Evolutionary conservation across 106 monocot species (phyloP), one percentile per base, ranked within the genome.

Genomic region (Dendrobium officinale): DNA sequence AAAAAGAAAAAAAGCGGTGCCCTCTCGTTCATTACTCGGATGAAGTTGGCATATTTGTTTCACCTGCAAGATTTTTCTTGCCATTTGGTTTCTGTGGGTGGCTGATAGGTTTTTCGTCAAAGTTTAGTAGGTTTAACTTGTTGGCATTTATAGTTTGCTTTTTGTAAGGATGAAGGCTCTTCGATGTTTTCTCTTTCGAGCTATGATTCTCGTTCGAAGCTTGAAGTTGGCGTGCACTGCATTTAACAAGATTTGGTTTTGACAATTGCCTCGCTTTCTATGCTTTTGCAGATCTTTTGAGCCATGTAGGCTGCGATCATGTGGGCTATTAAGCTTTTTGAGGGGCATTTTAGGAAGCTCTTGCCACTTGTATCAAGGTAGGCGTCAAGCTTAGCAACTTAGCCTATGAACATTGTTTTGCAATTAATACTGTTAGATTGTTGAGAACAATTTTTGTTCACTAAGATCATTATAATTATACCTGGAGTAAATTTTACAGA

Each of bases 261-360:
- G 33, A 70, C 37, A 37, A 37, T 37, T 70, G 13, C 70, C 70
- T 70, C 13, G 9, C 10, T 66, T 22, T 66, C 37, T 31, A 70
- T 37, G 11, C 29, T 70, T 33, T 40, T 70, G 70, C 16, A 70
- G 70, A 70, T 70, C 70, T 70, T 22, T 61, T 29, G 70, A 70
- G 33, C 15, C 70, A 70, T 76, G 26, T 76, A 49, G 42, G 49
- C 3, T 76, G 22, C 4, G 26, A 76, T 27, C 78, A 92, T 92
- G 92, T 92, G 85, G 92, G 84, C 84, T 10, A 45, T 80, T 17
- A 87, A 81, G 81, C 80, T 47, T 73, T 81, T 85, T 15, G 83
- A 84, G 6, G 85, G 84, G 67, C 83, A 76, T 41, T 80, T 77
- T 76, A 84, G 84, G 61, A 89, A 73, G 74, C 42, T 79, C 8